Evolutionary conservation across 208 protist genomes (phyloP).

Genomic region (Trypanosoma platydactyli): DNA sequence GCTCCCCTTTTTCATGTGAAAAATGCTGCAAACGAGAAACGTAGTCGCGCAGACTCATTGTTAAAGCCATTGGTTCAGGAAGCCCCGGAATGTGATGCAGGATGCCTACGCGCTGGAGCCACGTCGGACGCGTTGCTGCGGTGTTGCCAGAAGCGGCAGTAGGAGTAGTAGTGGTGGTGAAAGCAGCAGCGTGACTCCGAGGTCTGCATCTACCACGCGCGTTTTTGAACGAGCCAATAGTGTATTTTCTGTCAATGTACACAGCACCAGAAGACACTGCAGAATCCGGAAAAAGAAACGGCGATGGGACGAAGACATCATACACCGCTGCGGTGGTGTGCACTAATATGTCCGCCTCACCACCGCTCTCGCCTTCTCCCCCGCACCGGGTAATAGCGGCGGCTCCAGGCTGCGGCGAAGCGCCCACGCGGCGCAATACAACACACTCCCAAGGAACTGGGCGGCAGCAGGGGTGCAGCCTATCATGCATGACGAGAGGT

Average conservation of each 20-base stretch:
- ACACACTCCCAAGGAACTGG: constrained; percentile 25
- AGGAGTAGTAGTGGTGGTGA: too few relatives aligned
- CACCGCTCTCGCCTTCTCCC: too few relatives aligned
- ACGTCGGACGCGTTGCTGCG: neutral
- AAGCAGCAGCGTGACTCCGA: too few relatives aligned
- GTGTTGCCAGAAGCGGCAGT: too few relatives aligned
- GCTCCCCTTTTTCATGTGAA: neutral
- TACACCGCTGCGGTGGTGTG: constrained; percentile 20
- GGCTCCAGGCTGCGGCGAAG: neutral
- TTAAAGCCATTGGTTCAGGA: constrained; percentile 1
- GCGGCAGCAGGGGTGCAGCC: constrained; percentile 16
- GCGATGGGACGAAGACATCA: constrained; percentile 19
- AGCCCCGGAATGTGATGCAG: constrained; percentile 32
- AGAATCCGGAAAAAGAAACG: constrained; percentile 9
- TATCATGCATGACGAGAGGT: neutral
- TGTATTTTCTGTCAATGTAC: too few relatives aligned
- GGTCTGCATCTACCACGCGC: neutral
- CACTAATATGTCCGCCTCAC: neutral
- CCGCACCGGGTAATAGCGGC: neutral
- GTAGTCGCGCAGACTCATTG: constrained; percentile 17
- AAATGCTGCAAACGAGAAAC: neutral
- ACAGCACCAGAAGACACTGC: neutral
- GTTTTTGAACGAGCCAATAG: too few relatives aligned
- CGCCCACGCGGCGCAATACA: neutral
- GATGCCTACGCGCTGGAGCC: constrained; percentile 13